phyloP scores from a whole-genome alignment of 441 rosid genomes.

The Populus tomentosa region DNA sequence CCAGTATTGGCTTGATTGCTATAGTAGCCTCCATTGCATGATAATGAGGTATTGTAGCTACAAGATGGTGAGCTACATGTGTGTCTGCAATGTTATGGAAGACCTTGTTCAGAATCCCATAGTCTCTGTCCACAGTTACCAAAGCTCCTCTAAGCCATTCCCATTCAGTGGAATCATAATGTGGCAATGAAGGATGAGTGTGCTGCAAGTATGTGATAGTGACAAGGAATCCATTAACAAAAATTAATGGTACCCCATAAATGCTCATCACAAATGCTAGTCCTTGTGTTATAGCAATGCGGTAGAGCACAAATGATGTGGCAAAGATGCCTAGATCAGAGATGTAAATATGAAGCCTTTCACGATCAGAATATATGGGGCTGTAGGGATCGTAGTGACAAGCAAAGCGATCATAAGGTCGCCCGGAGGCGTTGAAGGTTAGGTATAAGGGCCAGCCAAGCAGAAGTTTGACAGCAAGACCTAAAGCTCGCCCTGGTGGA shows the following conservation, averaged over 20 bases:
- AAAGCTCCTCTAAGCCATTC: conserved; percentile 87
- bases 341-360: conserved; percentile 57
- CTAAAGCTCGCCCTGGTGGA: conserved; percentile 50
- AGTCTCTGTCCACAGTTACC: conserved; percentile 79
- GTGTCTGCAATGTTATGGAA: conserved; percentile 84
- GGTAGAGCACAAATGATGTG: conserved; percentile 44
- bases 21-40: conserved; percentile 87
- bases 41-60: conserved; percentile 86
- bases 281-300: conserved; percentile 44
- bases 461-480: conserved; percentile 44
- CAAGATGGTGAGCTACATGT: conserved; percentile 78
- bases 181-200: conserved; percentile 74
- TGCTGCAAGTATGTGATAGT: conserved; percentile 82
- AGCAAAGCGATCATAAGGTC: conserved; percentile 59
- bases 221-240: conserved; percentile 67
- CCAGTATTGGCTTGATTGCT: conserved; percentile 70
- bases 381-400: conserved; percentile 67
- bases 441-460: conserved; percentile 88
- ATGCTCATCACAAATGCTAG: conserved; percentile 51
- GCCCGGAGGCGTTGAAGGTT: conserved; percentile 68
- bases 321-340: conserved; percentile 65
- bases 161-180: conserved; percentile 71
- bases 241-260: conserved; percentile 63
- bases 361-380: conserved; percentile 69
- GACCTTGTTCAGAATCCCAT: conserved; percentile 74